Base-by-base conservation (phyloP, 345 rosid species). In the Aquilaria yunnanensis region DNA sequence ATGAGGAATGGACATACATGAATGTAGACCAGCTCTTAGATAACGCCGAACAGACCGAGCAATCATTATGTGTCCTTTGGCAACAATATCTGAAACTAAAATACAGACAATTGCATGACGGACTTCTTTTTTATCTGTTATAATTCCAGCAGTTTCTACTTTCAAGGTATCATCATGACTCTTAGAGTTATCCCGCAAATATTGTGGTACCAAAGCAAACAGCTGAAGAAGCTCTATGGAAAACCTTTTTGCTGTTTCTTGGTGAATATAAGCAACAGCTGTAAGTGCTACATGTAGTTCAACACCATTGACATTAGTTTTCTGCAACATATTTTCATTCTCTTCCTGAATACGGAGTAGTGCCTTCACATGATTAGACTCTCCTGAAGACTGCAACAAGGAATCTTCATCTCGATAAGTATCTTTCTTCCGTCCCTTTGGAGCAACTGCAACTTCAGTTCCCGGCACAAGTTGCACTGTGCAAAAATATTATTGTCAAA, bases 401-500 rank as follows among this genome's bases (percentile, higher is more conserved):
- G 53, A 32, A 60, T 72, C 76, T 76, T 72, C 75, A 61, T 60
- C 54, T 32, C 68, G 63, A 16, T 67, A 72, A 62, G 60, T 41
- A 66, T 76, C 68, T 70, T 74, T 82, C 65, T 77, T 73, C 12
- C 99, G 94, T 68, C 86, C 80, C 78, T 94, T 94, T 37, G 99
- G 99, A 76, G 95, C 96, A 75, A 94, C 96, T 2, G 97, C 94
- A 47, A 94, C 95, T 82, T 94, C 87, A 55, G 85, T 76, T 74
- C 94, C 96, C 23, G 80, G 78, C 54, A 88, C 80, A 72, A 94
- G 97, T 94, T 88, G 99, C 71, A 93, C 98, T 90, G 90, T 68
- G 55, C 81, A 71, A 63, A 73, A 59, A 70, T 70, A 55, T 60
- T 67, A 81, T 55, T 50, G 69, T 77, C 70, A 63, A 61, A 65